These are phyloP conservation scores for Bryoglossum gracile DNA, from an alignment of 495 filamentous ascomycete genomes.

Conservation along the genomic window DNA sequence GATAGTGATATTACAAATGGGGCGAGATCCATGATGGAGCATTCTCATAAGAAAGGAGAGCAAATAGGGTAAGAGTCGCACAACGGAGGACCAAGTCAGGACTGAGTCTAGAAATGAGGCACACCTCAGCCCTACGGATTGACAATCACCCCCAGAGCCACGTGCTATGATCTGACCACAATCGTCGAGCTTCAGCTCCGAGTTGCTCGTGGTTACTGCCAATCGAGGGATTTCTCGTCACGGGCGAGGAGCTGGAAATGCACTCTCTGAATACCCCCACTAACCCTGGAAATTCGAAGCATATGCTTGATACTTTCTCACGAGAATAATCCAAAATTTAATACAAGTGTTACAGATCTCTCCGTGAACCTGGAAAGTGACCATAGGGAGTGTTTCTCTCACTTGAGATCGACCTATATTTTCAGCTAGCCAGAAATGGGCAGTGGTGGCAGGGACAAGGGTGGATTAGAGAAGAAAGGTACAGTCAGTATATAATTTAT, in stretches of 20 bases:
- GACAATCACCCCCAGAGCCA: neutral
- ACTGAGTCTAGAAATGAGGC: conserved; percentile 1
- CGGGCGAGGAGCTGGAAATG: neutral
- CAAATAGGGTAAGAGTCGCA: neutral
- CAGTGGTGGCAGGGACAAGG: neutral
- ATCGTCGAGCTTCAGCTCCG: conserved; percentile 2
- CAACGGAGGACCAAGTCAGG: neutral
- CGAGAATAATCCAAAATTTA: neutral
- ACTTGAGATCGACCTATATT: conserved; percentile 9
- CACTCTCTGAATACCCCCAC: neutral
- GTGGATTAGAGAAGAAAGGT: neutral
- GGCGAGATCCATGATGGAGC: neutral
- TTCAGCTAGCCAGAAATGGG: conserved; percentile 10
- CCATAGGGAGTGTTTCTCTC: neutral
- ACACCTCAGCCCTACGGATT: conserved; percentile 6
- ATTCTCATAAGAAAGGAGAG: conserved; percentile 4
- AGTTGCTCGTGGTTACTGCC: neutral
- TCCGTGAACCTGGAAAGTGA: neutral
- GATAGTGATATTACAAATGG: neutral
- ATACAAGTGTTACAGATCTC: neutral
- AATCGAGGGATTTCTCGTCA: neutral
- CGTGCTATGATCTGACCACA: conserved; percentile 8
- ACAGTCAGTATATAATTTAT: too few species aligned
- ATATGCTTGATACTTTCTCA: neutral
- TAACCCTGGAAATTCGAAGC: too few species aligned